Conservation (phyloP, 2,329 filamentous ascomycete genomes). For the Epicoccum sorghinum region DNA sequence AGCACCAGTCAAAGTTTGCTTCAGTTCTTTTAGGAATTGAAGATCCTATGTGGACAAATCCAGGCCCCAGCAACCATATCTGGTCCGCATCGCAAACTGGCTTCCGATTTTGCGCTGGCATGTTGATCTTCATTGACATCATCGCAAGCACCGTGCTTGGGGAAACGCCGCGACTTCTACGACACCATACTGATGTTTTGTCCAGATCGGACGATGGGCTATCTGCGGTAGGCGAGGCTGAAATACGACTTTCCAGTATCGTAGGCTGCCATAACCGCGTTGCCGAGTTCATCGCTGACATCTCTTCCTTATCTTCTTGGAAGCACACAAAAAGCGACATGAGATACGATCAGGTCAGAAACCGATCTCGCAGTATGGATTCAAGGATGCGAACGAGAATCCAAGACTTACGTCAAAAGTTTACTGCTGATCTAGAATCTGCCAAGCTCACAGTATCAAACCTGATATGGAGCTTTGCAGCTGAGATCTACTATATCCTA, state of each 20-base stretch:
- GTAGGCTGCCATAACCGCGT: slow-evolving; percentile 24
- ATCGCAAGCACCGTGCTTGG: slow-evolving; percentile 17
- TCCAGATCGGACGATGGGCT: slow-evolving; percentile 10
- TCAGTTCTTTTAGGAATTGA: slow-evolving; percentile 9
- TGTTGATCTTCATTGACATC: slow-evolving; percentile 24
- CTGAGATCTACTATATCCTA: neutral
- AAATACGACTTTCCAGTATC: slow-evolving; percentile 20
- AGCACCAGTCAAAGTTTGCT: slow-evolving; percentile 14
- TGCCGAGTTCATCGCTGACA: slow-evolving; percentile 13
- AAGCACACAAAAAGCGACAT: neutral
- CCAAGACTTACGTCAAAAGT: neutral
- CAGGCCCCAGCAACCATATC: slow-evolving; percentile 10
- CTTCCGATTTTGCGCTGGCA: slow-evolving; percentile 21
- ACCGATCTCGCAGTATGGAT: too few species aligned
- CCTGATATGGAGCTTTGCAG: neutral
- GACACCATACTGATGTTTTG: slow-evolving; percentile 12
- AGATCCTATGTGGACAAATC: slow-evolving; percentile 18
- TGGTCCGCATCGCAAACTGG: slow-evolving; percentile 19
- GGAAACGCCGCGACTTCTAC: slow-evolving; percentile 11
- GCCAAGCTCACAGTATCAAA: neutral
- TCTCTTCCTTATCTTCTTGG: neutral
- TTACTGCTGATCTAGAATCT: neutral
- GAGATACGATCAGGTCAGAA: too few species aligned
- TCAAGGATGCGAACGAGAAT: too few species aligned
- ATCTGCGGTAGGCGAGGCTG: slow-evolving; percentile 10